Evolutionary conservation across 352 stramenopile genomes (phyloP).

Genomic region (Lagenidium giganteum): DNA sequence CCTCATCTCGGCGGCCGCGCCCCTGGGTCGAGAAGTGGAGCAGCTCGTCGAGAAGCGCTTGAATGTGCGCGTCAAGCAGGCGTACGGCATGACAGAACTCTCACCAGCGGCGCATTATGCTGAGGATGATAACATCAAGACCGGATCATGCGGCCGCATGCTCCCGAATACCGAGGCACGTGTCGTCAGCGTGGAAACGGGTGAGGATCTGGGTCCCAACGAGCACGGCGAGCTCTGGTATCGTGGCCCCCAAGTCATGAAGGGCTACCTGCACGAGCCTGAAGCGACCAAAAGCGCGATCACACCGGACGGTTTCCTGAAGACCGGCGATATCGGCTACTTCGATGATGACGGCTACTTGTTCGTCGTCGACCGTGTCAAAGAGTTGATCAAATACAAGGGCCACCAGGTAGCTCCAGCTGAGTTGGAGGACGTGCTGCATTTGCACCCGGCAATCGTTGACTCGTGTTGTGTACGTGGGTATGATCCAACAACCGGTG

Average conservation of each 20-base stretch:
- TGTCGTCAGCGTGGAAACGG: slow-evolving; percentile 20
- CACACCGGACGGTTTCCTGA: slow-evolving; percentile 65
- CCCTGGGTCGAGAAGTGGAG: slow-evolving; percentile 72
- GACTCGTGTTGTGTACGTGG: slow-evolving; percentile 39
- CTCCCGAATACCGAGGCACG: slow-evolving; percentile 21
- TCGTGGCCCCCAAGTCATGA: slow-evolving; percentile 20
- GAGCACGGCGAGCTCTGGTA: slow-evolving; percentile 55
- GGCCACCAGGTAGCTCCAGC: slow-evolving; percentile 89
- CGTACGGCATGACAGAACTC: slow-evolving; percentile 61
- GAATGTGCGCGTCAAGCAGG: slow-evolving; percentile 27
- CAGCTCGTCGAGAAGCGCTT: slow-evolving; percentile 51
- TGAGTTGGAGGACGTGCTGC: slow-evolving; percentile 88
- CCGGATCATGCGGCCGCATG: slow-evolving; percentile 13
- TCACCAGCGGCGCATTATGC: slow-evolving; percentile 2
- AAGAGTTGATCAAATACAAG: slow-evolving; percentile 94
- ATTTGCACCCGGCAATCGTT: slow-evolving; percentile 44
- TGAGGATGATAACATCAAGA: background rate
- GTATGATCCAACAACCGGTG: slow-evolving; percentile 31
- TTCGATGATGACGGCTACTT: slow-evolving; percentile 91
- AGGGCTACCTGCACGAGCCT: slow-evolving; percentile 77
- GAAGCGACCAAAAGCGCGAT: slow-evolving; percentile 79
- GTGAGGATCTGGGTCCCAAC: slow-evolving; percentile 15
- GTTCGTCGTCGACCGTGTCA: slow-evolving; percentile 87
- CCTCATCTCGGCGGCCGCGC: slow-evolving; percentile 76
- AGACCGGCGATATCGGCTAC: slow-evolving; percentile 84